phyloP scores from a whole-genome alignment of 1,284 basidiomycete genomes.

The Inonotus hispidus region DNA sequence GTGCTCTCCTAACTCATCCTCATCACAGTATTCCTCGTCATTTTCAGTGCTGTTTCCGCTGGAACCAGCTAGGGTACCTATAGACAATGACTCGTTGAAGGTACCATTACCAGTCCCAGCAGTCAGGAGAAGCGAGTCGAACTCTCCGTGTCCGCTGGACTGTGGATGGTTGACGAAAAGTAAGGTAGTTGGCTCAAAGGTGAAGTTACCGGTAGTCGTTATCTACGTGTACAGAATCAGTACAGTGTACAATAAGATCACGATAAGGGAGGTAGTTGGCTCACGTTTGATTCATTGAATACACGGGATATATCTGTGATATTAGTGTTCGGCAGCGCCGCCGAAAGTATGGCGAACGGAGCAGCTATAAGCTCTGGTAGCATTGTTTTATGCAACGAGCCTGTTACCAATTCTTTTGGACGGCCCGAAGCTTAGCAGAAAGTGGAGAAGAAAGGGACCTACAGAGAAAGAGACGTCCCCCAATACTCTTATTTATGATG shows the following conservation, averaged over 20 bases:
- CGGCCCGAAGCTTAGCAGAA: not conserved
- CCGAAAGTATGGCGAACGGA: slow-evolving; percentile 1
- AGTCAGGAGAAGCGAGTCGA: not conserved
- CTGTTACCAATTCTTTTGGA: not conserved
- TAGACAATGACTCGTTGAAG: not conserved
- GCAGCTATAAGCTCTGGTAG: slow-evolving; percentile 5
- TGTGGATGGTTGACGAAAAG: slow-evolving; percentile 11
- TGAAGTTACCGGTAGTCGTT: slow-evolving; percentile 1
- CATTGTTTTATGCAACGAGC: not conserved
- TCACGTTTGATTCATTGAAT: slow-evolving; percentile 15
- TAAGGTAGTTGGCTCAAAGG: slow-evolving; percentile 12
- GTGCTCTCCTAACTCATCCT: not conserved
- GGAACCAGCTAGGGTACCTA: not conserved
- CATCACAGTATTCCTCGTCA: not conserved
- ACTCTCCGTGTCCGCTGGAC: not conserved
- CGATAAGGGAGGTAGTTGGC: not conserved
- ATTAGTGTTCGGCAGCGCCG: slow-evolving; percentile 6
- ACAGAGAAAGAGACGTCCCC: not conserved
- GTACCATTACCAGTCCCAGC: not conserved
- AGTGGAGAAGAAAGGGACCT: not conserved
- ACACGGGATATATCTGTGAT: not conserved
- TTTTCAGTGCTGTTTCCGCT: not conserved
- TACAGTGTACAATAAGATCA: not conserved
- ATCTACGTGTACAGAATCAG: not conserved
- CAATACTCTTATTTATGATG: not conserved